Conservation (phyloP, 2,329 filamentous ascomycete genomes). For the Hirsutella thompsonii region DNA sequence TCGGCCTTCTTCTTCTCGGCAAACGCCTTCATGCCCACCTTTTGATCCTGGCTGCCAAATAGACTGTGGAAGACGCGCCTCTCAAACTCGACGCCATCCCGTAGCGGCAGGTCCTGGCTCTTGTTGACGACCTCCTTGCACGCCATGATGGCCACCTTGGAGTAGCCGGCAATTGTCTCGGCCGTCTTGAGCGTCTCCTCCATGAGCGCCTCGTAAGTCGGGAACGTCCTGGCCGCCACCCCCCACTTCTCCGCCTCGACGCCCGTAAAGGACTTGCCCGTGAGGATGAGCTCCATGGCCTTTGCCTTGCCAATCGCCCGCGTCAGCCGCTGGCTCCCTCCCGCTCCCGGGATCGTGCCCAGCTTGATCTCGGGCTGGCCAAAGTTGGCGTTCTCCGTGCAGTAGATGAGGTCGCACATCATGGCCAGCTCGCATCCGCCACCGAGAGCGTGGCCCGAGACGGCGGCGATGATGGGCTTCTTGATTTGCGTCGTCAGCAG, state of each 20-base stretch:
- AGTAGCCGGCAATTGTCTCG: conserved; percentile 79
- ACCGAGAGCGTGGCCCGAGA: conserved; percentile 87
- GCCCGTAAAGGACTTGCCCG: conserved; percentile 72
- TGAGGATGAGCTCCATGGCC: conserved; percentile 86
- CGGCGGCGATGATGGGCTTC: conserved; percentile 87
- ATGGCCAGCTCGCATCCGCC: conserved; percentile 94
- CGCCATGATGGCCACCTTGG: conserved; percentile 74
- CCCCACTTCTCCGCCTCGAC: conserved; percentile 83
- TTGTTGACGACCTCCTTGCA: conserved; percentile 99
- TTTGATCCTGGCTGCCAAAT: conserved; percentile 93
- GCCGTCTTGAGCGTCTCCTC: conserved; percentile 72
- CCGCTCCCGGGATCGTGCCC: conserved; percentile 82
- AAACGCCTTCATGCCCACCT: conserved; percentile 94
- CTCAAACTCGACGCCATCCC: conserved; percentile 92
- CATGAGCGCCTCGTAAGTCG: conserved; percentile 68
- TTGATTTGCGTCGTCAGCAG: conserved; percentile 71
- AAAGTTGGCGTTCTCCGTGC: conserved; percentile 73
- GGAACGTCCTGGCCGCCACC: conserved; percentile 71
- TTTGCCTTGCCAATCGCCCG: conserved; percentile 70
- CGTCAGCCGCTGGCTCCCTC: conserved; percentile 80
- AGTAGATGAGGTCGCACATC: conserved; percentile 96
- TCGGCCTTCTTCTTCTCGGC: conserved; percentile 86
- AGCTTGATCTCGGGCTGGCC: conserved; percentile 97
- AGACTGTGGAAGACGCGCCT: conserved; percentile 81
- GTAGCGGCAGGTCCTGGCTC: conserved; percentile 79